Evolutionary conservation across 805 yeast genomes (phyloP), one percentile per base, ranked within the genome.

Genomic region (Schwanniomyces sp.): DNA sequence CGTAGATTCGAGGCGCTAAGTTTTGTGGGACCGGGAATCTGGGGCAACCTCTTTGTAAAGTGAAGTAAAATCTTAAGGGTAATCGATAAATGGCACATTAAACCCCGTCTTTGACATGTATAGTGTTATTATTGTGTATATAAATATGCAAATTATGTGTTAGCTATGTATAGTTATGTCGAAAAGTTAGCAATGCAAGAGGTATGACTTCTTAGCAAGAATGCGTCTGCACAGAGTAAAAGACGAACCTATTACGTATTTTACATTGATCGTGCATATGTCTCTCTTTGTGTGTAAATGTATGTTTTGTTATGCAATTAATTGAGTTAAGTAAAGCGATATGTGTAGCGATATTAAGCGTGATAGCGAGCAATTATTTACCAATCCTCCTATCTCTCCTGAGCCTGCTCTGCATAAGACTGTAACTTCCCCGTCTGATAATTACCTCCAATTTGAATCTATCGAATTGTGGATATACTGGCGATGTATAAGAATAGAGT

Each of bases 361-460:
- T n/a, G 11, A 32, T 6, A 32, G 36, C 2, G 21, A 2, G 36
- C 7, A 32, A 21, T 10, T 18, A 37, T 21, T 24, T 24, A 3
- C 40, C 16, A 17, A 11, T 24, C 53, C 89, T 70, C 26, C 61
- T 42, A 28, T 62, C 86, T 48, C 85, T 76, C 58, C 95, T 77
- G 44, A 87, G 67, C 54, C 91, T 72, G 10, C 88, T 85, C 62
- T 87, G 95, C 91, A 85, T 86, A 71, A 82, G 69, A 46, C 84
- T 80, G 63, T 90, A 90, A 12, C 91, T 82, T 1, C 94, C 96
- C 47, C 96, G 78, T 56, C 92, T 80, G 27, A 90, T 81, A 14
- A 90, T 82, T 0, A 85, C 83, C 58, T 88, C 92, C 32, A 90
- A 66, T 18, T 81, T 70, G 14, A 74, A 76, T 42, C 70, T 72